Percentiles rank a stretch among this genome's conserved stretches.
Conservation (phyloP, 2,329 filamentous ascomycete genomes). For the Aspergillus chevalieri region DNA sequence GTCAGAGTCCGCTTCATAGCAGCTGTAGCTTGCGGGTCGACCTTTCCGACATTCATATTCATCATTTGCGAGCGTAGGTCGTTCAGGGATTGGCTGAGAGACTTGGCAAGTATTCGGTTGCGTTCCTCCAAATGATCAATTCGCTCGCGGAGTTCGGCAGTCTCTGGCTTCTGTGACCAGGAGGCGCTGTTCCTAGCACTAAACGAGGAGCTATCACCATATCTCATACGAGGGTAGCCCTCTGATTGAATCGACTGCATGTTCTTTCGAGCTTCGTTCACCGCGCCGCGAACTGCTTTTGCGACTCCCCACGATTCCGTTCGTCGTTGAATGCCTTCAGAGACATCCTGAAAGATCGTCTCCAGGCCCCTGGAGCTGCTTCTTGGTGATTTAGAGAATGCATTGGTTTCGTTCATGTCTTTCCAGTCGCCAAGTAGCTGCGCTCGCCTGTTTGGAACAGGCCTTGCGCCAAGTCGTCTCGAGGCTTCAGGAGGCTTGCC, state of each 20-base stretch:
- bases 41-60: conserved; percentile 17
- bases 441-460: conserved; percentile 12
- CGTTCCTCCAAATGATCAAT: conserved; percentile 33
- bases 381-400: conserved; percentile 32
- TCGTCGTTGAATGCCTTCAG: conserved; percentile 42
- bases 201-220: conserved; percentile 11
- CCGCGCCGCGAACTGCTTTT: conserved; percentile 44
- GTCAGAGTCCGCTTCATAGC: conserved; percentile 33
- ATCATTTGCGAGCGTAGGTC: conserved; percentile 33
- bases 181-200: conserved; percentile 11
- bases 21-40: conserved; percentile 21
- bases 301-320: conserved; percentile 46
- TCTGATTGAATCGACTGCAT: conserved; percentile 42
- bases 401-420: conserved; percentile 22
- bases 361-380: conserved; percentile 40
- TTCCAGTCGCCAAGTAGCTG: conserved; percentile 25
- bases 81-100: conserved; percentile 36
- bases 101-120: conserved; percentile 36
- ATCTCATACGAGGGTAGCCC: conserved; percentile 21
- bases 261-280: conserved; percentile 42
- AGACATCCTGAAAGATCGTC: conserved; percentile 43
- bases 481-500: conserved; percentile 35
- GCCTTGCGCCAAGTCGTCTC: conserved; percentile 16
- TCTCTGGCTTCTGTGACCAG: conserved; percentile 8
- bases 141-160: conserved; percentile 24